phyloP scores from a whole-genome alignment of 1,284 basidiomycete species.

The Rhodotorula mucilaginosa region DNA sequence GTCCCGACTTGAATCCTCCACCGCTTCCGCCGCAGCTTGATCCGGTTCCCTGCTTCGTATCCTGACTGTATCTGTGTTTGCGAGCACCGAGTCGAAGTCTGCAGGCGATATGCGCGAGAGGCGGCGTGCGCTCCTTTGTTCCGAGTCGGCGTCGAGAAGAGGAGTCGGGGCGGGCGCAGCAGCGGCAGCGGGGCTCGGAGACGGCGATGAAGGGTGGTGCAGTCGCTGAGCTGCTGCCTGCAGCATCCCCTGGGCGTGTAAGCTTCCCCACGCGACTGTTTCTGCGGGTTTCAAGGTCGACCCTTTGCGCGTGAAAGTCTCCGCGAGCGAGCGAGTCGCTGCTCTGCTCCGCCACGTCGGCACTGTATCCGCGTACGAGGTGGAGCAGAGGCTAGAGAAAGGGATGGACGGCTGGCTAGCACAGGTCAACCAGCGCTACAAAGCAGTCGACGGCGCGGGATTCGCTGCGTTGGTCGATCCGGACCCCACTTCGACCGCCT shows the following conservation, averaged over 20 bases:
- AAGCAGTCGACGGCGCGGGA: background rate
- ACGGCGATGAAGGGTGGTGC: background rate
- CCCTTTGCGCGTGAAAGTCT: background rate
- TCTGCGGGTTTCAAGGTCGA: background rate
- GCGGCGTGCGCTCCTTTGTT: constrained; percentile 3
- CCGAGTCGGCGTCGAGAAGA: background rate
- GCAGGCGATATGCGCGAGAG: constrained; percentile 31
- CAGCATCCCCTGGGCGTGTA: background rate
- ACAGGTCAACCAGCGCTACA: constrained; percentile 1
- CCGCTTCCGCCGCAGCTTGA: background rate
- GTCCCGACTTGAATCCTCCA: background rate
- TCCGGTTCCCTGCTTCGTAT: background rate
- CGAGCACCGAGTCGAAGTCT: constrained; percentile 34
- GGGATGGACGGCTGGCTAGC: constrained; percentile 16
- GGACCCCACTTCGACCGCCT: constrained; percentile 7
- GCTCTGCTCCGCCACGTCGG: background rate
- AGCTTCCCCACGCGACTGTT: background rate
- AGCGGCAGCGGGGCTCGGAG: background rate
- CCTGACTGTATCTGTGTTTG: constrained; percentile 7
- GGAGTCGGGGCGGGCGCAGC: background rate
- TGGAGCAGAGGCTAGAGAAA: background rate
- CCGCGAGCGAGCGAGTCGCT: background rate
- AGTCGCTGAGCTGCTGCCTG: constrained; percentile 1
- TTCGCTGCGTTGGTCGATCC: constrained; percentile 7
- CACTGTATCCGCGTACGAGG: background rate